A percentile compares a stretch with the other conserved stretches of the same genome.
These are phyloP conservation scores for Plasmodium blacklocki DNA, from an alignment of 169 alveolate genomes.

Conservation along the genomic window DNA sequence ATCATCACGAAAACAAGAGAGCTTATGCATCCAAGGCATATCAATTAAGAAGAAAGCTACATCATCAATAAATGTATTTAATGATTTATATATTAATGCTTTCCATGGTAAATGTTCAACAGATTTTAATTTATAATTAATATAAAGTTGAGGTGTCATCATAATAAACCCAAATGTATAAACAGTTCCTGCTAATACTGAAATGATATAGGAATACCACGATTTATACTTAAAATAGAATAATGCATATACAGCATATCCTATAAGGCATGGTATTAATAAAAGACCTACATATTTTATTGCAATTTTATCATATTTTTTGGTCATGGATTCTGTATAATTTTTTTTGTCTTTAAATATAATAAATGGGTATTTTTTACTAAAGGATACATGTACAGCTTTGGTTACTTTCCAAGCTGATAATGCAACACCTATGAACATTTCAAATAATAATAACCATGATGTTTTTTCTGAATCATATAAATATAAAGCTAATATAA, in stretches of 20 bases:
- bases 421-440: constrained; percentile 91
- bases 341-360: constrained; percentile 81
- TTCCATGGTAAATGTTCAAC: constrained; percentile 99
- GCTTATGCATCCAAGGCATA: constrained; percentile 97
- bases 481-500: constrained; percentile 94
- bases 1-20: constrained; percentile 99
- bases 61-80: constrained; percentile 98
- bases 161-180: constrained; percentile 94
- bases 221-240: constrained; percentile 92
- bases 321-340: constrained; percentile 91
- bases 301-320: constrained; percentile 93
- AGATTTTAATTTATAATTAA: constrained; percentile 97
- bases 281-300: constrained; percentile 92
- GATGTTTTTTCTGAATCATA: constrained; percentile 95
- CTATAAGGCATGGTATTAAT: constrained; percentile 90
- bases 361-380: constrained; percentile 89
- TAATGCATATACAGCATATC: constrained; percentile 94
- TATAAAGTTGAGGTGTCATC: constrained; percentile 98
- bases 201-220: constrained; percentile 96
- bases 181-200: constrained; percentile 94
- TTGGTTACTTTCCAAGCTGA: constrained; percentile 96
- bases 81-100: constrained; percentile 95
- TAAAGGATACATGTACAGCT: constrained; percentile 90
- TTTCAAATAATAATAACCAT: constrained; percentile 91
- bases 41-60: constrained; percentile 97